A percentile compares a stretch with the other conserved stretches of the same genome.
Conservation (phyloP, 2,329 filamentous ascomycete genomes). For the Fusarium floridanum region DNA sequence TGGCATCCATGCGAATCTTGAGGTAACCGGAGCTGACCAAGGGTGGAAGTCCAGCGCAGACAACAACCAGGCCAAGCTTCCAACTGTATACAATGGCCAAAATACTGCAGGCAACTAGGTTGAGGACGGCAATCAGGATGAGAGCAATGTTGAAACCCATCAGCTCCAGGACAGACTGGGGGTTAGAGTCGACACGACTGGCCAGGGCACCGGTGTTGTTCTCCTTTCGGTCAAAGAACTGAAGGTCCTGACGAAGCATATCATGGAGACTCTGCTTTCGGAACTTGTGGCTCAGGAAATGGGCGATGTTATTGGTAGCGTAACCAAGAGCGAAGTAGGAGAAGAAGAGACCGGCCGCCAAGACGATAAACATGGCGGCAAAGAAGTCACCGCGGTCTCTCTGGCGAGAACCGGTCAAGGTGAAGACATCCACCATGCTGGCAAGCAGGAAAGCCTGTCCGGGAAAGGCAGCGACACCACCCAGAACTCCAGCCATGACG, state of each 20-base stretch:
- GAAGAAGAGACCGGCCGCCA: slow-evolving; percentile 60
- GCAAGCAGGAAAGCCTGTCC: slow-evolving; percentile 60
- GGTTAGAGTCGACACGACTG: slow-evolving; percentile 53
- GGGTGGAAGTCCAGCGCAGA: slow-evolving; percentile 57
- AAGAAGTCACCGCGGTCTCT: slow-evolving; percentile 62
- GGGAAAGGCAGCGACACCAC: slow-evolving; percentile 55
- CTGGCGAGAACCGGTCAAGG: slow-evolving; percentile 49
- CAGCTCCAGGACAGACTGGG: slow-evolving; percentile 56
- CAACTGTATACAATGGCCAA: slow-evolving; percentile 60
- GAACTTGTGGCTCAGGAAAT: slow-evolving; percentile 45
- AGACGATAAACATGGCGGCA: slow-evolving; percentile 67
- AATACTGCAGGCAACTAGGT: slow-evolving; percentile 54
- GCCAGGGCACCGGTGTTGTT: slow-evolving; percentile 56
- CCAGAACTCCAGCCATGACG: slow-evolving; percentile 48
- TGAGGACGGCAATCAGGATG: slow-evolving; percentile 54
- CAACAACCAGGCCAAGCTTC: slow-evolving; percentile 63
- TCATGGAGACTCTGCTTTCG: slow-evolving; percentile 44
- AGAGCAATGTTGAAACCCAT: slow-evolving; percentile 59
- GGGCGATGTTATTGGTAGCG: slow-evolving; percentile 50
- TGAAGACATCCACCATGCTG: slow-evolving; percentile 58
- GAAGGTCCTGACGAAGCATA: slow-evolving; percentile 57
- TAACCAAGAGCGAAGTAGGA: slow-evolving; percentile 58
- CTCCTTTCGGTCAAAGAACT: slow-evolving; percentile 58
- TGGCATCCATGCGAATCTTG: slow-evolving; percentile 56
- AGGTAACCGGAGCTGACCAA: slow-evolving; percentile 54